phyloP scores from a whole-genome alignment of 768 basidiomycete species.

The Lyophyllum semitale region DNA sequence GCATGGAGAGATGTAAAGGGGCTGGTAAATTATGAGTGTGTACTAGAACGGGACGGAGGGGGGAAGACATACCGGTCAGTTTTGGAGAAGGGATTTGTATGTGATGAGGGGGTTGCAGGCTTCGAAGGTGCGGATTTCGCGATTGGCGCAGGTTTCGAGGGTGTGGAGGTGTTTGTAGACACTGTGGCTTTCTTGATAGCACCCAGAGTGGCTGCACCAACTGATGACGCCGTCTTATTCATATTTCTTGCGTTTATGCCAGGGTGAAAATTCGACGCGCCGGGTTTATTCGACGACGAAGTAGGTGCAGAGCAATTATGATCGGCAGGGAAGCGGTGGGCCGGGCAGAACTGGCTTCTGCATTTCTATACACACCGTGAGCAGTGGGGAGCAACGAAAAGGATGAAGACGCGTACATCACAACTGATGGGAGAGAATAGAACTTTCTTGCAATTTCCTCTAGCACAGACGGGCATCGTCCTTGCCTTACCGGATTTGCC shows the following conservation, averaged over 20 bases:
- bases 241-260: conserved; percentile 42
- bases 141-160: conserved; percentile 14
- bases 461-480: conserved; percentile 59
- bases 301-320: conserved; percentile 52
- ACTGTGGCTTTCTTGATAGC: conserved; percentile 38
- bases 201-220: conserved; percentile 21
- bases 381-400: conserved; percentile 2
- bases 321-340: conserved; percentile 78
- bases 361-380: conserved; percentile 52
- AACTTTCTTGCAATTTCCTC: conserved; percentile 68
- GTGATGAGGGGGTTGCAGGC: conserved; percentile 13
- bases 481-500: conserved; percentile 50
- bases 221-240: conserved; percentile 39
- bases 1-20: conserved; percentile 31
- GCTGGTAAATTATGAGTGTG: conserved; percentile 71
- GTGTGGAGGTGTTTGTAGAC: conserved; percentile 22
- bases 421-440: conserved; percentile 76
- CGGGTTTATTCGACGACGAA: conserved; percentile 17
- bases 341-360: conserved; percentile 69
- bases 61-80: conserved; percentile 65
- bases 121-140: conserved; percentile 21
- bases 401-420: conserved; percentile 49
- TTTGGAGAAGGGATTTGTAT: conserved; percentile 42
- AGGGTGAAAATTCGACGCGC: conserved; percentile 14
- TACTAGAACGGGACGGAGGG: conserved; percentile 34